These are phyloP conservation scores for Lobosporangium transversale DNA, from an alignment of 192 early-diverging fungal genomes.

Conservation along the genomic window DNA sequence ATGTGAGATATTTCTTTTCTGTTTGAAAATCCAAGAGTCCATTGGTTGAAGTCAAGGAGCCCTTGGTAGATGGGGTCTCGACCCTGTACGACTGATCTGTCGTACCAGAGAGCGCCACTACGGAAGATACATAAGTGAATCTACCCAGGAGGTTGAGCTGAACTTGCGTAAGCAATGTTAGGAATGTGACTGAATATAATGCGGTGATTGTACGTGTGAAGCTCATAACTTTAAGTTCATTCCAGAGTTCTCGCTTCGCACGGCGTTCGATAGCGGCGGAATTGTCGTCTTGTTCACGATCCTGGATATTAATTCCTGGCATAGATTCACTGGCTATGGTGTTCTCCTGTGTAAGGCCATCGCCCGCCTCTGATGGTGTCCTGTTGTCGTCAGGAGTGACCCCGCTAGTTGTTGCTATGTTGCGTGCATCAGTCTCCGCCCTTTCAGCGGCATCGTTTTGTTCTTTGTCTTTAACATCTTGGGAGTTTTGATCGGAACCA, in stretches of 20 bases:
- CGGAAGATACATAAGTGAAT: slow-evolving; percentile 85
- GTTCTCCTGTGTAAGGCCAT: not conserved
- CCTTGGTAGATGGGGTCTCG: slow-evolving; percentile 39
- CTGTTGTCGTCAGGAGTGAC: not conserved
- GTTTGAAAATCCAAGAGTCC: slow-evolving; percentile 59
- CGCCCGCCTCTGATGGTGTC: too few relatives aligned
- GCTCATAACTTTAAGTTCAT: slow-evolving; percentile 88
- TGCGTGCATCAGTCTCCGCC: not conserved
- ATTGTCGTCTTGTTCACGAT: slow-evolving; percentile 1
- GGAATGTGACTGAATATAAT: slow-evolving; percentile 84
- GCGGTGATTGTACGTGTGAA: slow-evolving; percentile 89
- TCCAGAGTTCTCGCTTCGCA: slow-evolving; percentile 83
- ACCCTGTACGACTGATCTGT: slow-evolving; percentile 59
- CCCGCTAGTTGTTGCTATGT: not conserved
- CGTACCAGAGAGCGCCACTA: slow-evolving; percentile 61
- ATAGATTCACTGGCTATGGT: slow-evolving; percentile 5
- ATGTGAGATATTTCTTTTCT: slow-evolving; percentile 88
- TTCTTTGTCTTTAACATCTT: slow-evolving; percentile 2
- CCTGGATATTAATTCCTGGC: slow-evolving; percentile 6
- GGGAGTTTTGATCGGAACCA: slow-evolving; percentile 6
- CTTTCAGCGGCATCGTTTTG: not conserved
- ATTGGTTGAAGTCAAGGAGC: slow-evolving; percentile 22
- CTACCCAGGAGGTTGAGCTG: slow-evolving; percentile 94
- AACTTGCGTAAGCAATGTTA: slow-evolving; percentile 85
- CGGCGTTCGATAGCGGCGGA: slow-evolving; percentile 45